These are phyloP conservation scores for Aspergillus awamori DNA, from an alignment of 2,329 filamentous ascomycete genomes.

Conservation along the genomic window DNA sequence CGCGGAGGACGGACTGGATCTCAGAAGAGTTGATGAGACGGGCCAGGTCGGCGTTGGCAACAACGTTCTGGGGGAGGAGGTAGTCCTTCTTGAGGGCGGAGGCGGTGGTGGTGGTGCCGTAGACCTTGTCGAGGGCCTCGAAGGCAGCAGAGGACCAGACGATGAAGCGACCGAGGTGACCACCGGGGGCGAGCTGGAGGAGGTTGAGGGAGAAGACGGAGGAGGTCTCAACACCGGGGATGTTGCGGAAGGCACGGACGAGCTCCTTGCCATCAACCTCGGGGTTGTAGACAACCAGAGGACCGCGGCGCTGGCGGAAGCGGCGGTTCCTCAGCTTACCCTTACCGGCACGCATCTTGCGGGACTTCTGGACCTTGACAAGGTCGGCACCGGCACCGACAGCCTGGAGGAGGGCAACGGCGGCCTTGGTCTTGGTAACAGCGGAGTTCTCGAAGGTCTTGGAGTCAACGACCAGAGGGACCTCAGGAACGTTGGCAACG, in stretches of 20 bases:
- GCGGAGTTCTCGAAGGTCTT: conserved; percentile 79
- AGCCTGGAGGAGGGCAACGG: conserved; percentile 83
- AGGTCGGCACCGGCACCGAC: conserved; percentile 88
- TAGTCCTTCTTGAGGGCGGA: conserved; percentile 98
- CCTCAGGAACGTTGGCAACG: conserved; percentile 88
- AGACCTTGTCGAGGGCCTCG: conserved; percentile 94
- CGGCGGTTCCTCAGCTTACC: conserved; percentile 97
- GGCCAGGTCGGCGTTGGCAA: conserved; percentile 91
- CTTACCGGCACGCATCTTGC: conserved; percentile 98
- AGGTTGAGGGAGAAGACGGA: conserved; percentile 95
- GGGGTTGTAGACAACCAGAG: conserved; percentile 96
- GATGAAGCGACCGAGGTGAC: conserved; percentile 98
- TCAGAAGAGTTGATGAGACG: conserved; percentile 99
- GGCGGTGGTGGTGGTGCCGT: conserved; percentile 87
- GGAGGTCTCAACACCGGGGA: conserved; percentile 95
- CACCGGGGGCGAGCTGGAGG: conserved; percentile 97
- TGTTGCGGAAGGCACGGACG: conserved; percentile 95
- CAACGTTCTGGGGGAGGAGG: conserved; percentile 88
- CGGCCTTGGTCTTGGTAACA: conserved; percentile 84
- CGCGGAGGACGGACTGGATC: conserved; percentile 92
- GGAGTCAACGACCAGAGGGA: conserved; percentile 94
- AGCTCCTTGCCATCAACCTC: conserved; percentile 94
- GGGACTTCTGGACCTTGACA: conserved; percentile 93
- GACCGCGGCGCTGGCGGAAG: conserved; percentile 95
- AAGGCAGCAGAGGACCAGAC: conserved; percentile 98